Evolutionary conservation across 306 rosid genomes (phyloP).

Genomic region (Abrus pulchellus): DNA sequence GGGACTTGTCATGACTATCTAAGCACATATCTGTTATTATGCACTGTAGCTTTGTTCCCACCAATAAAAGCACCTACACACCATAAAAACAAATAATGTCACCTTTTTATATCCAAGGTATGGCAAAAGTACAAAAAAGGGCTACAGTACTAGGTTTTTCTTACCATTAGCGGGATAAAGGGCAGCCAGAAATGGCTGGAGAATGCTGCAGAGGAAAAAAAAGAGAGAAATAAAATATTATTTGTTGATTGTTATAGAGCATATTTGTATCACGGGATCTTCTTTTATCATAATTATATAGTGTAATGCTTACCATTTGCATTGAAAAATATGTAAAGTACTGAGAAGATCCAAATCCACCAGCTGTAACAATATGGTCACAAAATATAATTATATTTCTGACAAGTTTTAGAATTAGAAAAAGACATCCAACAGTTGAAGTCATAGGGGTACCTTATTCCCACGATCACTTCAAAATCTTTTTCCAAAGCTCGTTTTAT

Average conservation of each 20-base stretch:
- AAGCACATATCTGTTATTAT: slow-evolving; percentile 67
- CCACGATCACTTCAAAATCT: slow-evolving; percentile 66
- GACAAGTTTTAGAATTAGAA: not conserved
- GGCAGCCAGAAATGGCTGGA: slow-evolving; percentile 65
- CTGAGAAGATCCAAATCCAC: slow-evolving; percentile 72
- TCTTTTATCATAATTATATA: not conserved
- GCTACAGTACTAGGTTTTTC: slow-evolving; percentile 17
- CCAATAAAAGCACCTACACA: slow-evolving; percentile 61
- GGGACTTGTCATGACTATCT: slow-evolving; percentile 63
- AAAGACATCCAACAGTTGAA: not conserved
- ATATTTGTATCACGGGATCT: not conserved
- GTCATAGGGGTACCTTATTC: slow-evolving; percentile 52
- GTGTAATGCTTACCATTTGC: slow-evolving; percentile 58
- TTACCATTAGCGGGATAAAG: slow-evolving; percentile 67
- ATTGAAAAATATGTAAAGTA: slow-evolving; percentile 58
- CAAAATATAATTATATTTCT: not conserved
- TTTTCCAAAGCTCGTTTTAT: slow-evolving; percentile 61
- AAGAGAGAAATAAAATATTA: not conserved
- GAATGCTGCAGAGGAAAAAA: slow-evolving; percentile 53
- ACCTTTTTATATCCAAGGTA: not conserved
- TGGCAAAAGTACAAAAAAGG: not conserved
- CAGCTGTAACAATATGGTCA: slow-evolving; percentile 57
- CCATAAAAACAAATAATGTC: not conserved
- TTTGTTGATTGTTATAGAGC: not conserved
- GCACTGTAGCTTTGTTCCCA: slow-evolving; percentile 74